Percentiles rank a stretch among this genome's conserved stretches.
Evolutionary conservation across 805 yeast genomes (phyloP).

Genomic region (Peterozyma xylosa): DNA sequence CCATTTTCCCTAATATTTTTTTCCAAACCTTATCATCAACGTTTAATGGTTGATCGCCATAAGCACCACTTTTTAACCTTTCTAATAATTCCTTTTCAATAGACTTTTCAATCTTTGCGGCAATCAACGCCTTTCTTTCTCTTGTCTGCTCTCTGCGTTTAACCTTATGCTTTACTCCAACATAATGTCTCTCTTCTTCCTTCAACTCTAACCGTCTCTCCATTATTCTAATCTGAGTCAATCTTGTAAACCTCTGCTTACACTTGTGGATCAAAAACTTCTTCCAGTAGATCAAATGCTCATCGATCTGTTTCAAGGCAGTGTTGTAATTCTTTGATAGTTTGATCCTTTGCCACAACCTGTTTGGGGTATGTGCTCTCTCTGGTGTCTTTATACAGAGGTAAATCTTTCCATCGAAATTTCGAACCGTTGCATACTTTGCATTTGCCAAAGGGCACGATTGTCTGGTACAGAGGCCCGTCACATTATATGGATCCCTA

Average conservation of each 20-base stretch:
- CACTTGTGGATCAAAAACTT: constrained; percentile 86
- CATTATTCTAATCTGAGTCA: constrained; percentile 92
- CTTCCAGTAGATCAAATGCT: constrained; percentile 86
- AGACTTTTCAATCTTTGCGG: constrained; percentile 94
- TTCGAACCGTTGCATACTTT: constrained; percentile 80
- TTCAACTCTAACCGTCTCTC: constrained; percentile 88
- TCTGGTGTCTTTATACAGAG: constrained; percentile 96
- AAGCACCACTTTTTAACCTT: constrained; percentile 94
- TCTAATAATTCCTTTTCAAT: constrained; percentile 93
- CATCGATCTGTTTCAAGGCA: constrained; percentile 85
- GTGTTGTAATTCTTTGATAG: constrained; percentile 81
- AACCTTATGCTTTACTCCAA: constrained; percentile 89
- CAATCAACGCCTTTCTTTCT: constrained; percentile 93
- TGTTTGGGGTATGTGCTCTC: constrained; percentile 91
- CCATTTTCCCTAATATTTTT: constrained; percentile 73
- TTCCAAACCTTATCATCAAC: constrained; percentile 96
- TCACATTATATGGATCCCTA: constrained; percentile 91
- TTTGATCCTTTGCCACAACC: constrained; percentile 90
- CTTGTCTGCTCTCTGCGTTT: constrained; percentile 90
- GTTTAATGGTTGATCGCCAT: constrained; percentile 95
- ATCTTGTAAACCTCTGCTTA: constrained; percentile 89
- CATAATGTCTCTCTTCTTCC: constrained; percentile 89
- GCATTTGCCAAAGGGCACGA: constrained; percentile 96
- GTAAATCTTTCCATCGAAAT: constrained; percentile 70
- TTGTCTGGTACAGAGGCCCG: constrained; percentile 86